phyloP scores from a whole-genome alignment of 768 basidiomycete species.

The Rhodotorula graminis region DNA sequence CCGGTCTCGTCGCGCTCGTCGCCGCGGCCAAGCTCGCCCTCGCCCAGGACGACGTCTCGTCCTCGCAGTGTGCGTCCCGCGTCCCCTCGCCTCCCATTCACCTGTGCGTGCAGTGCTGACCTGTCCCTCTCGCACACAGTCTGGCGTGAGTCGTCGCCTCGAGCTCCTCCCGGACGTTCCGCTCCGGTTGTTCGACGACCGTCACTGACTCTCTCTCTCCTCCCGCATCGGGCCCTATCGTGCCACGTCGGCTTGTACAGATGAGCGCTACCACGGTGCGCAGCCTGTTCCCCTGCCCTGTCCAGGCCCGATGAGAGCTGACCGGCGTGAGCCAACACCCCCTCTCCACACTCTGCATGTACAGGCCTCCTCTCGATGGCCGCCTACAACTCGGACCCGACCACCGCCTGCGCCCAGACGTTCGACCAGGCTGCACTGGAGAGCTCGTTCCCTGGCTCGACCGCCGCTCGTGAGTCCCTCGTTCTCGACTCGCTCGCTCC shows the following conservation, averaged over 20 bases:
- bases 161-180: not conserved
- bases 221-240: not conserved
- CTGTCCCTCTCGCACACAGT: not conserved
- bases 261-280: constrained; percentile 20
- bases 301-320: not conserved
- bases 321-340: not conserved
- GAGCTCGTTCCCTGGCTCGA: constrained; percentile 37
- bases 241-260: not conserved
- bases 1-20: not conserved
- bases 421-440: constrained; percentile 25
- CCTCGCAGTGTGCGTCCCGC: constrained; percentile 30
- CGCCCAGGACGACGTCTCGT: constrained; percentile 4
- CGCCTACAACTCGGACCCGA: constrained; percentile 34
- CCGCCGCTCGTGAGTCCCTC: not conserved
- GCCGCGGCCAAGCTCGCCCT: not conserved
- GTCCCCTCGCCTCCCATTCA: not conserved
- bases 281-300: not conserved
- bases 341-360: not conserved
- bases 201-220: not conserved
- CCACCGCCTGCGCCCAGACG: constrained; percentile 35
- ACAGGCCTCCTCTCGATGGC: constrained; percentile 32
- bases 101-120: not conserved
- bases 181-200: not conserved
- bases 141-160: constrained; percentile 18
- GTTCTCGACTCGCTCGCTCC: not conserved